phyloP scores from a whole-genome alignment of 306 rosid species.

The Oxytropis ochrocephala region DNA sequence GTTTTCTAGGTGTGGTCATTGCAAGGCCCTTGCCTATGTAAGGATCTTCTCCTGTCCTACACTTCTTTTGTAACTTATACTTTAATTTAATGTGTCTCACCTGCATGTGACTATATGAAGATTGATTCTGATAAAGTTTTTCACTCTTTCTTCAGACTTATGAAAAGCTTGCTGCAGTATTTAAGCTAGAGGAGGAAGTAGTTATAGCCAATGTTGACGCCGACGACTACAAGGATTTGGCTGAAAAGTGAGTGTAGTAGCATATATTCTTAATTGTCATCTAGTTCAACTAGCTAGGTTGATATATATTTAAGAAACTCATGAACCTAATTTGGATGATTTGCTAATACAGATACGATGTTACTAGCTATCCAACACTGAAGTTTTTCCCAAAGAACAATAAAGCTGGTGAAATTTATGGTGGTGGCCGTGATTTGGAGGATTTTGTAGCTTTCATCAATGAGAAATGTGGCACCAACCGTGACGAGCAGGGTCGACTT shows the following conservation, averaged over 20 bases:
- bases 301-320: constrained; percentile 6
- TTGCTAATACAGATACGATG: constrained; percentile 56
- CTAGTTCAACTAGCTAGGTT: background rate
- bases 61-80: background rate
- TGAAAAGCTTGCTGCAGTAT: constrained; percentile 83
- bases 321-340: constrained; percentile 7
- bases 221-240: constrained; percentile 65
- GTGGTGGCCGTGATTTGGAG: constrained; percentile 66
- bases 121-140: constrained; percentile 15
- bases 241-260: constrained; percentile 59
- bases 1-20: constrained; percentile 86
- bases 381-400: constrained; percentile 77
- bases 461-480: constrained; percentile 66
- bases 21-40: constrained; percentile 90
- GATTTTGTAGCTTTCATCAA: constrained; percentile 74
- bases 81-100: background rate
- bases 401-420: constrained; percentile 77
- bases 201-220: constrained; percentile 74
- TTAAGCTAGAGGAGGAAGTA: constrained; percentile 59
- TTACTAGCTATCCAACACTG: constrained; percentile 68
- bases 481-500: constrained; percentile 74
- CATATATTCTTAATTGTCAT: background rate
- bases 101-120: background rate
- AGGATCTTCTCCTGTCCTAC: constrained; percentile 24
- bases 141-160: constrained; percentile 41